Percentiles rank a stretch among this genome's conserved stretches.
Conservation (phyloP, 2,329 filamentous ascomycete genomes). For the Sphaerostilbella broomeana region DNA sequence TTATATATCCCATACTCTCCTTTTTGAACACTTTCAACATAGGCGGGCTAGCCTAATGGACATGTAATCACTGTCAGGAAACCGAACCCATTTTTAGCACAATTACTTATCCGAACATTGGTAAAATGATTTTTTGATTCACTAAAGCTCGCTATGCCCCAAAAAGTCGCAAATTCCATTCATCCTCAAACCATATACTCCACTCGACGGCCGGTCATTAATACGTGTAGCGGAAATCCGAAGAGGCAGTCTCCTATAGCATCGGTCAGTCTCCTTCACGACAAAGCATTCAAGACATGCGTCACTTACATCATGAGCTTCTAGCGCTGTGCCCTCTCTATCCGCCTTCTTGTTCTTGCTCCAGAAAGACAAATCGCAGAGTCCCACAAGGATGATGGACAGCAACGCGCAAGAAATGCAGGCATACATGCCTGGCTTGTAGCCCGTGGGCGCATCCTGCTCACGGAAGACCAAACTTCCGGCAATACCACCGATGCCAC, state of each 20-base stretch:
- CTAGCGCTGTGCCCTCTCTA: conserved; percentile 45
- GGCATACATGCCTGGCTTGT: conserved; percentile 49
- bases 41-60: too few relatives aligned
- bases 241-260: conserved; percentile 21
- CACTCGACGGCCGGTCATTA: background rate
- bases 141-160: background rate
- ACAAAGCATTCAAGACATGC: background rate
- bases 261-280: background rate
- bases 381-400: conserved; percentile 38
- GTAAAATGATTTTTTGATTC: too few relatives aligned
- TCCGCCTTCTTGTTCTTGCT: conserved; percentile 44
- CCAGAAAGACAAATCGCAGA: conserved; percentile 36
- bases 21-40: background rate
- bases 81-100: background rate
- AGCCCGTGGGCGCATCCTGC: conserved; percentile 44
- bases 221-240: conserved; percentile 30
- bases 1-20: background rate
- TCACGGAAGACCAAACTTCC: conserved; percentile 65
- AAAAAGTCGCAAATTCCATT: background rate
- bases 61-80: background rate
- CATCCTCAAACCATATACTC: background rate
- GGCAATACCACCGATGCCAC: conserved; percentile 71
- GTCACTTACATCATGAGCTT: conserved; percentile 41
- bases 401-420: conserved; percentile 46
- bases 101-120: background rate